Conservation (phyloP, 495 filamentous ascomycete species). For the Pseudevernia furfuracea region DNA sequence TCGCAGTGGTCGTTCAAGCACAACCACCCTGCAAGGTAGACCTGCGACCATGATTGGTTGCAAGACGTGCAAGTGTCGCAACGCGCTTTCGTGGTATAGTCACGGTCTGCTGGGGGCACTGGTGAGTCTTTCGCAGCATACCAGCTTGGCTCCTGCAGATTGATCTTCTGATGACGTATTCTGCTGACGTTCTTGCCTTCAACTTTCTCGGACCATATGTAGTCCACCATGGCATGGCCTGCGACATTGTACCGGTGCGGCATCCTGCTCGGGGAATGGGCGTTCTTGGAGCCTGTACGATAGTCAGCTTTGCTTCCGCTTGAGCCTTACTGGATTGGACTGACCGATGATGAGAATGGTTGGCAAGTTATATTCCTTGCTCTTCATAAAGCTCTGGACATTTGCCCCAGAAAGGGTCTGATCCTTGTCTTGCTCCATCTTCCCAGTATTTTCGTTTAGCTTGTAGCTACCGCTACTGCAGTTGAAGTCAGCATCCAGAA, state of each 20-base stretch:
- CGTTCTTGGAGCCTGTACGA: not conserved
- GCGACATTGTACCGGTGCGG: not conserved
- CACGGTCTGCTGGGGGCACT: not conserved
- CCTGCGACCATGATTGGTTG: not conserved
- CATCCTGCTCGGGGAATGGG: not conserved
- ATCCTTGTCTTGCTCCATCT: not conserved
- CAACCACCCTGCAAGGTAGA: not conserved
- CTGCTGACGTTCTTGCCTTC: not conserved
- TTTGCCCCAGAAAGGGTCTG: not conserved
- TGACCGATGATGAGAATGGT: not conserved
- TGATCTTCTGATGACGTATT: not conserved
- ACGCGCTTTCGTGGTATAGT: not conserved
- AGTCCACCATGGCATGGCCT: not conserved
- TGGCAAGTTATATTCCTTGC: not conserved
- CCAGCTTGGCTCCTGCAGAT: not conserved
- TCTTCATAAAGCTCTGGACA: not conserved
- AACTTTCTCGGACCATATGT: not conserved
- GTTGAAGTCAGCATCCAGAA: not conserved
- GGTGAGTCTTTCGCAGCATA: not conserved
- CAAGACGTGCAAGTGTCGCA: not conserved
- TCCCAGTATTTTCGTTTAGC: not conserved
- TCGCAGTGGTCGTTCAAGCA: not conserved
- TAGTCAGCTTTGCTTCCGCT: not conserved
- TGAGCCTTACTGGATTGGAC: not conserved
- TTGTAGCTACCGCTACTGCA: not conserved